Base-by-base conservation (phyloP, 2,329 filamentous ascomycete species). In the Colletotrichum karsti region DNA sequence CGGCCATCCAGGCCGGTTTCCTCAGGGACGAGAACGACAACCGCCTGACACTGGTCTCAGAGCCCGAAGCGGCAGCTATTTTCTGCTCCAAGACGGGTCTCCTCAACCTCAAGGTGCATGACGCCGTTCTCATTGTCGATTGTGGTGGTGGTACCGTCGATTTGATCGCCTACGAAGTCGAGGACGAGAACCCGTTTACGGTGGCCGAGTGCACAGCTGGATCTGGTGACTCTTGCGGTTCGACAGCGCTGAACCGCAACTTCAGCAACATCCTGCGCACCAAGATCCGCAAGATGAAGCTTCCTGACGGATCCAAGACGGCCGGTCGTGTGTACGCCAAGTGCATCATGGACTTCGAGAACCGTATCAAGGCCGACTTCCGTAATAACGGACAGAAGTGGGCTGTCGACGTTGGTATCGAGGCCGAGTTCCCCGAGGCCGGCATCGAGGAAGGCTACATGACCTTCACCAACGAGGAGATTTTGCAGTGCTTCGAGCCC, bases 301-400 rank as follows among this genome's bases (percentile, higher is more conserved):
- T 99, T 50, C 95, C 96, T 1, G 95, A 98, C 77, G 95, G 95
- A 51, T 98, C 95, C 73, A 97, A 95, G 83, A 98, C 94, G 3
- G 95, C 96, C n/a, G 95, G 95, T 46, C 94, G 95, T 81, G 96
- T 99, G 61, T 98, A 98, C 80, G 95, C 95, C 73, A 98, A 98
- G 84, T 98, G 95, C 80, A 98, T 99, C 82, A 98, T 98, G 95
- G 96, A 99, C 82, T 99, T 99, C 76, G 96, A 99, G 85, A 98
- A 98, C 88, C 88, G 96, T 80, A 98, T 99, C 88, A 99, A 99
- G 87, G 96, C 96, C 55, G 96, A 98, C 81, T 99, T 99, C 91
- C 91, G 96, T 72, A 98, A 98, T 85, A 98, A 98, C 80, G 95
- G 95, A 55, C 95, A 98, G 81, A 98, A 98, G 81, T 98, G 96